phyloP scores from a whole-genome alignment of 768 basidiomycete species.

The Termitomyces sp. region DNA sequence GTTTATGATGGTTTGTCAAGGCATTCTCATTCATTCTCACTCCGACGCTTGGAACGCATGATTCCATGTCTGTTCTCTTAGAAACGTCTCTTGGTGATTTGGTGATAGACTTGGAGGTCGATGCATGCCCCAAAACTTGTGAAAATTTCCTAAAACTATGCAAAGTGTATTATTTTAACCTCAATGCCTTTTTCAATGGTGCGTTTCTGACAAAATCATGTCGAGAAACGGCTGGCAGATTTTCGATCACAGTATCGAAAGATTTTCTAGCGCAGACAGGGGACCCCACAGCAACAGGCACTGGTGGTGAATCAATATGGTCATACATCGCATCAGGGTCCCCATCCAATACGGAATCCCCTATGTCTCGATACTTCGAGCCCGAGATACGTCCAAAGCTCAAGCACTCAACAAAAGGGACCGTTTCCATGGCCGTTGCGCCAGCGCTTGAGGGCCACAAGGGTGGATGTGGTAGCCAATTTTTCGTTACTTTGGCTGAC shows the following conservation, averaged over 20 bases:
- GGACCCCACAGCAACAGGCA: slow-evolving; percentile 94
- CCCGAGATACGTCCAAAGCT: slow-evolving; percentile 77
- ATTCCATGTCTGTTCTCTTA: slow-evolving; percentile 85
- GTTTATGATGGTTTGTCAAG: neutral
- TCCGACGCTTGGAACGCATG: neutral
- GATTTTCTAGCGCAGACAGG: slow-evolving; percentile 96
- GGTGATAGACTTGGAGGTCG: slow-evolving; percentile 92
- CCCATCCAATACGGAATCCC: slow-evolving; percentile 20
- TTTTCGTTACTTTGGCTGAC: slow-evolving; percentile 91
- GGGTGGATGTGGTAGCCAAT: slow-evolving; percentile 87
- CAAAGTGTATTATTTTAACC: slow-evolving; percentile 95
- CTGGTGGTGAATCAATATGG: slow-evolving; percentile 88
- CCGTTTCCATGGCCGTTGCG: slow-evolving; percentile 96
- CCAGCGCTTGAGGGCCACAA: slow-evolving; percentile 62
- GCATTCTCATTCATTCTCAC: neutral
- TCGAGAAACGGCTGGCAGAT: neutral
- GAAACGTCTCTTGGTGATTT: slow-evolving; percentile 97
- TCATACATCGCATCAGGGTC: slow-evolving; percentile 60
- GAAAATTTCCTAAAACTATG: slow-evolving; percentile 97
- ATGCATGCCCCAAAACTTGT: slow-evolving; percentile 84
- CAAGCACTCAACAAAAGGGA: slow-evolving; percentile 82
- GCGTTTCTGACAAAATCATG: slow-evolving; percentile 19
- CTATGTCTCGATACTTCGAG: slow-evolving; percentile 74
- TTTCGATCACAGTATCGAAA: slow-evolving; percentile 72
- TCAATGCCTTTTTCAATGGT: slow-evolving; percentile 99